Evolutionary conservation across 768 basidiomycete genomes (phyloP), one percentile per base, ranked within the genome.

Genomic region (Boletus patriciae): DNA sequence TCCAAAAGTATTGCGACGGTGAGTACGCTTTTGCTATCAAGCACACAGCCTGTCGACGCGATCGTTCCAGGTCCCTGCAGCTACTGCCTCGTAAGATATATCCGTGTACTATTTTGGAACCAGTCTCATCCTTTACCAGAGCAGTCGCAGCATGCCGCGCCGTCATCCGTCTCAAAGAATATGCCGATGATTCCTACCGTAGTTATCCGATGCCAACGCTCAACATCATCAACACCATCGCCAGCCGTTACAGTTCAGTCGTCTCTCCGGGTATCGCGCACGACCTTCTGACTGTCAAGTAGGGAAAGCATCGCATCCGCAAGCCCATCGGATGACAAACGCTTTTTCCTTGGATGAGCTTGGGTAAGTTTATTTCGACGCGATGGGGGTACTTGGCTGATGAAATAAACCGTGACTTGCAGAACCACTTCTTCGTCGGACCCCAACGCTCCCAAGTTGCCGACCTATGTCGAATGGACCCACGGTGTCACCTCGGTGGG

Each of bases 101-200:
- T 27, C 47, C 25, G 11, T 23, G 6, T n/a, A 6, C 41, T 16
- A 0, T 13, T n/a, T 19, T 40, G 3, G 16, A 49, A 19, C 6
- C n/a, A 36, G 12, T 8, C 58, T 66, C 23, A 66, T 34, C 36
- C 43, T n/a, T 40, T 50, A 37, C 19, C 46, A 67, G 66, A 42
- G 66, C 67, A 11, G 12, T 67, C 52, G 84, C 86, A 21, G 83
- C 87, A 29, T 85, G 85, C 67, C 81, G 87, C 43, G 66, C 84
- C 29, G 87, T 88, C 44, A 85, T 87, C 67, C 78, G 85, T 57
- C 74, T 89, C 23, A 78, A 82, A 37, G 83, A 85, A 50, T 85
- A 82, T 61, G 79, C 73, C 60, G 42, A 72, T 63, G 53, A 52
- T 19, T 41, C 65, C n/a, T 36, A 47, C n/a, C 25, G 25, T 25